Evolutionary conservation across 495 filamentous ascomycete species (phyloP), one percentile per base, ranked within the genome.

Genomic region (Annulohypoxylon nitens): DNA sequence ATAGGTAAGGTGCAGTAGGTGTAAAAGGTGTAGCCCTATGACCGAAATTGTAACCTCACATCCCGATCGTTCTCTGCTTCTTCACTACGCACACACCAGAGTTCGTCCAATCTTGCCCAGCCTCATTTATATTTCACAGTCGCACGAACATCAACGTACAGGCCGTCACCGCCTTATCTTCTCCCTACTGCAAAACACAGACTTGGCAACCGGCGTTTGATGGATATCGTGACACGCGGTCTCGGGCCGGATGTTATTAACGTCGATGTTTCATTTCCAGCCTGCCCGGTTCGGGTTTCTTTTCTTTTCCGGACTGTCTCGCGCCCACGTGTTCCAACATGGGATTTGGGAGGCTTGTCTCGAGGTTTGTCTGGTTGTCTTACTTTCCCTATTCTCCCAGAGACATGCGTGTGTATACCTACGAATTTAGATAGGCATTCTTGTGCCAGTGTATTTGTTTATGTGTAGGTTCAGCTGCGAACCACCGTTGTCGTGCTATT

Each of bases 241-340:
- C 33, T 16, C 30, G 53, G 53, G 30, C 53, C 33, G 53, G 53
- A 16, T 7, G 12, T 20, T 20, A 57, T 57, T 30, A 7, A 18
- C 33, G 33, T 16, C 26, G 26, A 3, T 37, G 33, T 57, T 57
- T 57, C 53, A 57, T 57, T 37, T 57, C 30, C 20, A 20, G 3
- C n/a, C 53, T 57, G 53, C 30, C 53, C 53, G 53, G 53, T 37
- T 57, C 30, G 30, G 30, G 53, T 57, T 57, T 37, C 53, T 33
- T 37, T 20, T 23, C 16, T 36, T n/a, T 33, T 2, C 30, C 20
- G 50, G 11, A 3, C 33, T 16, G 51, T 55, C 5, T n/a, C n/a
- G 20, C 5, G n/a, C 33, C 3, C 53, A 36, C 20, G 53, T 57
- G 30, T 37, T 23, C 20, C n/a, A n/a, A 43, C 12, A 3, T 57